phyloP scores from a whole-genome alignment of 352 stramenopile genomes.

The Phytophthora melonis region DNA sequence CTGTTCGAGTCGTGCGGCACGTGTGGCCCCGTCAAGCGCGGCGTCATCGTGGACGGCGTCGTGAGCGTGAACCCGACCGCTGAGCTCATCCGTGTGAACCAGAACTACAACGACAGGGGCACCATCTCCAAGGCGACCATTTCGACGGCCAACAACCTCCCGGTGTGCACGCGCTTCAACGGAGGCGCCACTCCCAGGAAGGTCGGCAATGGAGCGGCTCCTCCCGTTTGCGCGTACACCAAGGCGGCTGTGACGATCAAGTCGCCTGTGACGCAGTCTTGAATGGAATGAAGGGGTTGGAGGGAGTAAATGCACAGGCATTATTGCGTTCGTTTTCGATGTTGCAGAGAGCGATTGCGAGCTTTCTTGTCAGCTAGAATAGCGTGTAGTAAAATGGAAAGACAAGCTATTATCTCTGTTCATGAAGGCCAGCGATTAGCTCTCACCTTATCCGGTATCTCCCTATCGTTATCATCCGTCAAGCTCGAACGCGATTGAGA shows the following conservation, averaged over 20 bases:
- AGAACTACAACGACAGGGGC: conserved; percentile 77
- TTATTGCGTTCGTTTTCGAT: conserved; percentile 30
- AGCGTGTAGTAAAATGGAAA: conserved; percentile 47
- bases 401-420: conserved; percentile 41
- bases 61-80: conserved; percentile 60
- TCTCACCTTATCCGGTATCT: conserved; percentile 8
- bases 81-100: conserved; percentile 71
- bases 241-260: conserved; percentile 36
- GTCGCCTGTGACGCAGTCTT: conserved; percentile 11
- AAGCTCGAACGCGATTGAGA: conserved; percentile 59
- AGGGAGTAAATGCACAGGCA: conserved; percentile 28
- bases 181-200: conserved; percentile 39
- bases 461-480: conserved; percentile 17
- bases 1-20: conserved; percentile 73
- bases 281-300: conserved; percentile 12
- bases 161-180: conserved; percentile 43
- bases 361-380: conserved; percentile 42
- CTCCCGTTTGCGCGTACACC: conserved; percentile 44
- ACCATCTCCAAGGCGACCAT: conserved; percentile 58
- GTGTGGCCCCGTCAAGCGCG: conserved; percentile 69
- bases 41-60: conserved; percentile 57
- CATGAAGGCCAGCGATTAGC: conserved; percentile 24
- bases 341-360: conserved; percentile 37
- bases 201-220: conserved; percentile 36
- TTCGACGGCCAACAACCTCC: conserved; percentile 31